Conservation (phyloP, 495 filamentous ascomycete species). For the Lasiosphaeria miniovina region DNA sequence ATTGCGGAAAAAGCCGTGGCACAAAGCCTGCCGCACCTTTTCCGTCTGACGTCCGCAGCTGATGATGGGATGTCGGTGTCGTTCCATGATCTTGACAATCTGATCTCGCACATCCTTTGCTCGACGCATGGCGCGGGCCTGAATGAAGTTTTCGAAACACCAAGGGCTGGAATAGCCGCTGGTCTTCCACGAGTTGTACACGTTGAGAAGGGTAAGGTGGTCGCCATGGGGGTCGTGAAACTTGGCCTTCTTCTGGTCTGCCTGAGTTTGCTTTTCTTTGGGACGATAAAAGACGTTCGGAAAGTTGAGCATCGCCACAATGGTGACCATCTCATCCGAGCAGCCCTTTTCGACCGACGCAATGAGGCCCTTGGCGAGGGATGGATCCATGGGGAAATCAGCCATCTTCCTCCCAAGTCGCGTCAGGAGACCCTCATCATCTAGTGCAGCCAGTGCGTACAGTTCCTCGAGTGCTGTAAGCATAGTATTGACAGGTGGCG, state of each 20-base stretch:
- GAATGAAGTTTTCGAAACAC: constrained; percentile 98
- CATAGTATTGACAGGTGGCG: constrained; percentile 96
- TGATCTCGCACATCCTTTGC: constrained; percentile 92
- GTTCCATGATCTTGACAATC: constrained; percentile 85
- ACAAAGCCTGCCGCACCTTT: constrained; percentile 87
- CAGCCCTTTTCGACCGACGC: constrained; percentile 82
- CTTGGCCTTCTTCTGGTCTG: constrained; percentile 95
- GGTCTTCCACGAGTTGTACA: constrained; percentile 92
- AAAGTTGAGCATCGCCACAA: constrained; percentile 90
- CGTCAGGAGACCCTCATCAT: constrained; percentile 94
- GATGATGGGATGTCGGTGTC: constrained; percentile 75
- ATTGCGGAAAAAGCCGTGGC: constrained; percentile 93
- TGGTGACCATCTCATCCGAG: constrained; percentile 88
- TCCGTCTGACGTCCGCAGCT: constrained; percentile 83
- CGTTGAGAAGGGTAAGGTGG: constrained; percentile 90
- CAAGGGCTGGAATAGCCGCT: constrained; percentile 78
- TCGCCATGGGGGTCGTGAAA: constrained; percentile 96
- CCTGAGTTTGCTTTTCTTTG: constrained; percentile 93
- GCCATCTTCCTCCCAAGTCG: constrained; percentile 95
- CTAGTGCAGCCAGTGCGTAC: constrained; percentile 85
- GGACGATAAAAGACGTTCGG: constrained; percentile 88
- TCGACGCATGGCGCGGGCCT: constrained; percentile 79
- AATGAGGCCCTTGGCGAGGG: constrained; percentile 86
- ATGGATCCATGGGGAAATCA: constrained; percentile 89
- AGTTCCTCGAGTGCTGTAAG: constrained; percentile 92